Base-by-base conservation (phyloP, 2,329 filamentous ascomycete genomes). In the Fusarium sp. region DNA sequence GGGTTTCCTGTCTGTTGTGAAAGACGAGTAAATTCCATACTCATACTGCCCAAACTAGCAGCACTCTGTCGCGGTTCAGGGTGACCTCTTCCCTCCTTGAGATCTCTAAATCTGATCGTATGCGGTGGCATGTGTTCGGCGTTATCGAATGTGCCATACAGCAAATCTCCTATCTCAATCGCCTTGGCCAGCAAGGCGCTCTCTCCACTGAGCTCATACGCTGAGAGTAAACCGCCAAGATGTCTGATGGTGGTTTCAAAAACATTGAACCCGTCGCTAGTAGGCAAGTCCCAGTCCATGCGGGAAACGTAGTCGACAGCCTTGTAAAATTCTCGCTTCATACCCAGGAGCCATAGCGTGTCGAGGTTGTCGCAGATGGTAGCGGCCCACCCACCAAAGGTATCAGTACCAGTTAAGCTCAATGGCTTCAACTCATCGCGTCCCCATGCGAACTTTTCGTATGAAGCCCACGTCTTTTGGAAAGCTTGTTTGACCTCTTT, bases 171-270 rank as follows among this genome's bases (percentile, higher is more conserved):
- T 20, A 91, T 81, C 78, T 91, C 88, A 6, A 81, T 79, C 2
- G 89, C 88, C 76, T 91, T 91, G 49, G 80, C 79, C 51, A 92
- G 80, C 48, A 91, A 78, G 18, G 80, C 79, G 65, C 83, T 80
- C 68, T 83, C 84, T 40, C 82, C 82, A 71, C 87, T 90, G n/a
- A 92, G 77, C 73, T 92, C 90, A 72, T 91, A 91, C 1, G 90
- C 89, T 12, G 87, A 87, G 49, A 92, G 74, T 53, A 92, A 82
- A 5, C 90, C 90, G 18, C 90, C 90, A 0, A 92, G 83, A 74
- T 91, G 91, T 34, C 90, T 84, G 62, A 91, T 91, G 3, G 86
- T 91, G 1, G 89, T 91, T 78, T 92, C 90, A 59, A 92, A 91
- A 2, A 91, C 78, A 53, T 90, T 90, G 66, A 91, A 85, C 21